Evolutionary conservation across 345 rosid species (phyloP).

Genomic region (Citropsis articulata): DNA sequence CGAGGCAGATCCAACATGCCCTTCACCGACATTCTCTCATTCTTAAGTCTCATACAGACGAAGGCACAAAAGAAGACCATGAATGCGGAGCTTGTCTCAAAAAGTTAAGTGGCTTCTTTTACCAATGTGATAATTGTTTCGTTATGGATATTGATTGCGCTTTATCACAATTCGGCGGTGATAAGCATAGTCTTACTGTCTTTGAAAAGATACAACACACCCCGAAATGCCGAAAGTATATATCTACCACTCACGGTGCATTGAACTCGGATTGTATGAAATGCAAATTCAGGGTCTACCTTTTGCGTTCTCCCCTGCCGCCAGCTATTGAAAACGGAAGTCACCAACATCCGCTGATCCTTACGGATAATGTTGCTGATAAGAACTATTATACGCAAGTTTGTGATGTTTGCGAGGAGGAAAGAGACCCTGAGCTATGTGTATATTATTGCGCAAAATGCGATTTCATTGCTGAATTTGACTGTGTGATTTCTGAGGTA

Average conservation of each 20-base stretch:
- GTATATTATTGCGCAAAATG: not conserved
- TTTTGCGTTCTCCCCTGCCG: not conserved
- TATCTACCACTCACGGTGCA: not conserved
- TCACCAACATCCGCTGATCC: not conserved
- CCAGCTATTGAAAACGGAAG: not conserved
- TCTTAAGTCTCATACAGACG: not conserved
- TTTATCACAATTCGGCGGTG: not conserved
- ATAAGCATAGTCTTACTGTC: not conserved
- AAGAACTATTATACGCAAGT: not conserved
- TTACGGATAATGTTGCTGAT: not conserved
- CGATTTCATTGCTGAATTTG: not conserved
- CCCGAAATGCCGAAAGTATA: not conserved
- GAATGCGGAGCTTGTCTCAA: not conserved
- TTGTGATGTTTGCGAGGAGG: not conserved
- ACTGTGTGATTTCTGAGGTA: not conserved
- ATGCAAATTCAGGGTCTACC: not conserved
- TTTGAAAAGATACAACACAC: not conserved
- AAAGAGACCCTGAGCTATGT: not conserved
- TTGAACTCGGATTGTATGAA: not conserved
- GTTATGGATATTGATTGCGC: not conserved
- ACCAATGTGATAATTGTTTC: not conserved
- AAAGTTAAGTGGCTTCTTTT: not conserved
- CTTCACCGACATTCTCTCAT: not conserved
- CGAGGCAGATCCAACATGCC: not conserved
- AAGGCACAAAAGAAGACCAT: not conserved